phyloP scores from a whole-genome alignment of 2,329 filamentous ascomycete species.

The Botrytis galanthina region DNA sequence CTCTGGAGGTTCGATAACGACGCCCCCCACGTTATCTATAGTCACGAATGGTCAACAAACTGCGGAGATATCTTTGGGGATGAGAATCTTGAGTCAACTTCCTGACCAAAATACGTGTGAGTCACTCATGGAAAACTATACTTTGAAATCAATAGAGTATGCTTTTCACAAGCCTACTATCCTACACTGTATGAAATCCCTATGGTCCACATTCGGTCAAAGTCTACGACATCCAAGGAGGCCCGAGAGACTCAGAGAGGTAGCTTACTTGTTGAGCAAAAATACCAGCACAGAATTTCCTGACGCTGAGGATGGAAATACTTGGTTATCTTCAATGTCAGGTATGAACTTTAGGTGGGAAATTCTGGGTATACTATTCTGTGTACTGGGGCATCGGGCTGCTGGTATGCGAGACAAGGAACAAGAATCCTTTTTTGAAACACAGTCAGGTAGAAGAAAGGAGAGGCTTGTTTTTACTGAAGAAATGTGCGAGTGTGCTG shows the following conservation, averaged over 20 bases:
- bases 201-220: constrained; percentile 32
- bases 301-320: constrained; percentile 32
- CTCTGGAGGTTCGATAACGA: background rate
- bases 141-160: background rate
- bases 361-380: constrained; percentile 30
- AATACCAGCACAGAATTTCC: constrained; percentile 33
- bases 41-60: background rate
- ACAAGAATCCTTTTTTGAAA: constrained; percentile 31
- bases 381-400: constrained; percentile 24
- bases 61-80: background rate
- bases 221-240: constrained; percentile 27
- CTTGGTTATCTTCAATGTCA: constrained; percentile 34
- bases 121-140: background rate
- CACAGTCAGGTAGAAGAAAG: constrained; percentile 29
- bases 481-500: constrained; percentile 37
- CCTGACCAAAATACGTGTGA: constrained; percentile 8
- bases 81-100: background rate
- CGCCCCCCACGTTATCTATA: background rate
- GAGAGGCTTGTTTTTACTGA: constrained; percentile 31
- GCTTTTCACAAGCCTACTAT: constrained; percentile 11
- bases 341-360: constrained; percentile 38
- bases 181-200: constrained; percentile 19
- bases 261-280: constrained; percentile 32
- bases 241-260: constrained; percentile 28
- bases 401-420: constrained; percentile 27